A percentile compares a stretch with the other conserved stretches of the same genome.
These are phyloP conservation scores for Ambispora gerdemannii DNA, from an alignment of 192 early-diverging fungal genomes.

Conservation along the genomic window DNA sequence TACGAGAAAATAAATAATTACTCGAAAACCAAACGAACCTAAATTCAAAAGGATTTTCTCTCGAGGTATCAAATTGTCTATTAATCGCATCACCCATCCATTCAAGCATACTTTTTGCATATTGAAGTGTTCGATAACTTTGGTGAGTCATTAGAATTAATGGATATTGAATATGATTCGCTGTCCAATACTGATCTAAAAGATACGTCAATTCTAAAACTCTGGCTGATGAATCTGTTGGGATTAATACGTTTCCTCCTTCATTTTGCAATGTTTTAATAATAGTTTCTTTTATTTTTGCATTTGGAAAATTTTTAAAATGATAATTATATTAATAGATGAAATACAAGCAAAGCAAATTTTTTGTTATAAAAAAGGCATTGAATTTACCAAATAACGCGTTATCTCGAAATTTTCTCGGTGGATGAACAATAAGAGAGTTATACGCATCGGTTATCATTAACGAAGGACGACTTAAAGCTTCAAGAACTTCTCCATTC, in stretches of 20 bases:
- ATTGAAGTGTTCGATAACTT: constrained; percentile 70
- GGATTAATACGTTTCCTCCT: constrained; percentile 84
- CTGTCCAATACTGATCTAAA: constrained; percentile 84
- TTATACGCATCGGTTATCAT: constrained; percentile 93
- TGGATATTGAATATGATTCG: constrained; percentile 57
- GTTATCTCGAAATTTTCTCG: constrained; percentile 71
- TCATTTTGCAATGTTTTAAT: constrained; percentile 56
- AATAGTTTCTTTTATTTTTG: constrained; percentile 52
- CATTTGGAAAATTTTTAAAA: no score
- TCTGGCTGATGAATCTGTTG: constrained; percentile 84
- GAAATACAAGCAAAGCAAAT: not conserved
- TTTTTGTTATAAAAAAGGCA: not conserved
- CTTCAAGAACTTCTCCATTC: constrained; percentile 59
- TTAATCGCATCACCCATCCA: constrained; percentile 92
- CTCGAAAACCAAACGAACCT: constrained; percentile 14
- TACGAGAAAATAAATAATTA: no score
- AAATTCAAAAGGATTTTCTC: constrained; percentile 89
- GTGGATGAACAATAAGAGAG: constrained; percentile 60
- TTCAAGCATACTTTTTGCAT: constrained; percentile 87
- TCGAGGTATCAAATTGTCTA: constrained; percentile 62
- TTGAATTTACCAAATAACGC: constrained; percentile 66
- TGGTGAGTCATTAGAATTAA: constrained; percentile 78
- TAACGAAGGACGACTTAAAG: constrained; percentile 77
- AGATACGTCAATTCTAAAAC: constrained; percentile 88
- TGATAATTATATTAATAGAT: no score